Conservation (phyloP, 78 protist species). For the Pigoraptor vietnamica region DNA sequence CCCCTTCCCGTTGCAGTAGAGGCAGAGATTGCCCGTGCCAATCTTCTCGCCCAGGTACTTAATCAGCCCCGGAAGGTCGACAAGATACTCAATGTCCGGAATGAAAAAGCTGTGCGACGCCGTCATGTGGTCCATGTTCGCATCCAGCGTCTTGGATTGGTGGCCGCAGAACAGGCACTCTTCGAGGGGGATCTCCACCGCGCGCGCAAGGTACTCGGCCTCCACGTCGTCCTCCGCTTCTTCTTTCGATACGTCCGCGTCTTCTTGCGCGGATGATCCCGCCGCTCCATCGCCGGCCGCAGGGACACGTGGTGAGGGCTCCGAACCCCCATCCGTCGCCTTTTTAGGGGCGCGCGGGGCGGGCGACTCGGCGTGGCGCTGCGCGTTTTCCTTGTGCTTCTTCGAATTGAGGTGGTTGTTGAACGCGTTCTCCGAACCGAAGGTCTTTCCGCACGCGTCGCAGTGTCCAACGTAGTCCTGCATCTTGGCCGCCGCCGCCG, state of each 20-base stretch:
- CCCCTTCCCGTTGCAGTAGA: slow-evolving; percentile 65
- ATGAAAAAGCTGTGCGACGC: slow-evolving; percentile 69
- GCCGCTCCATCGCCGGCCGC: no score
- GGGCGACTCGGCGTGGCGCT: neutral
- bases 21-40: slow-evolving; percentile 60
- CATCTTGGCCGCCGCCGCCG: neutral
- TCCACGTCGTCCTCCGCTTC: slow-evolving; percentile 15
- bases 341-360: neutral
- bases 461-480: neutral
- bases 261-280: neutral
- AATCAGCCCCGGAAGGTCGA: slow-evolving; percentile 64
- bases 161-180: slow-evolving; percentile 63
- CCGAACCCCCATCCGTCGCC: neutral
- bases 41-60: slow-evolving; percentile 57
- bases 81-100: slow-evolving; percentile 72
- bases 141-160: slow-evolving; percentile 17
- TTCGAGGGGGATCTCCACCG: slow-evolving; percentile 40
- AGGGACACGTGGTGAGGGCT: no score
- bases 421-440: slow-evolving; percentile 13
- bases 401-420: slow-evolving; percentile 56
- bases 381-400: slow-evolving; percentile 59
- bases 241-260: neutral
- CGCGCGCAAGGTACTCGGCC: slow-evolving; percentile 23
- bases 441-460: slow-evolving; percentile 13
- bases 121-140: slow-evolving; percentile 67